Percentiles rank a stretch among this genome's conserved stretches.
These are phyloP conservation scores for Ascodesmis nigricans DNA, from an alignment of 495 filamentous ascomycete species.

Conservation along the genomic window DNA sequence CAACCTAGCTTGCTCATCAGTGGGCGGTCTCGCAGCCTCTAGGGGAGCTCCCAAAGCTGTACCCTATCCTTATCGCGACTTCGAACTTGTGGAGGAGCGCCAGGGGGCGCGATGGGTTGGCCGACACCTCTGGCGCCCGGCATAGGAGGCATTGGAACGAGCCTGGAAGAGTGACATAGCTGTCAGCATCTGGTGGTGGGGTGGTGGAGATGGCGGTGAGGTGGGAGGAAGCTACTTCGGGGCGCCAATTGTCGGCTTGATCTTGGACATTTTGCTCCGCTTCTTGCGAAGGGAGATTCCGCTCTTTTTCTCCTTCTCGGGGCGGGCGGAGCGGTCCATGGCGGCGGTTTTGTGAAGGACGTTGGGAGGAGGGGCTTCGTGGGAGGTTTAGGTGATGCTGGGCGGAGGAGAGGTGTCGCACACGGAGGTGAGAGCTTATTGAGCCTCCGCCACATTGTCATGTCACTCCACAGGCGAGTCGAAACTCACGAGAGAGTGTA, in stretches of 20 bases:
- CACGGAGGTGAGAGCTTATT: too few relatives aligned
- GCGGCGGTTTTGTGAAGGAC: too few relatives aligned
- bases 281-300: conserved; percentile 79
- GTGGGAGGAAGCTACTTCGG: conserved; percentile 11
- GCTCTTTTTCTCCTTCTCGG: conserved; percentile 40
- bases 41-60: neutral
- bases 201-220: neutral
- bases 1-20: conserved; percentile 17
- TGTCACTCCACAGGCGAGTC: too few relatives aligned
- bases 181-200: neutral
- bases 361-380: too few relatives aligned
- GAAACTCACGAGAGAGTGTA: too few relatives aligned
- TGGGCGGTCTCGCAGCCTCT: conserved; percentile 2
- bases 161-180: too few relatives aligned
- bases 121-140: conserved; percentile 16
- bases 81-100: conserved; percentile 12
- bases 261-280: conserved; percentile 24
- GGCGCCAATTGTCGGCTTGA: conserved; percentile 20
- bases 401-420: too few relatives aligned
- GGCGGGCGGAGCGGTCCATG: too few relatives aligned
- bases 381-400: too few relatives aligned
- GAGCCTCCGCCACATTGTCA: too few relatives aligned
- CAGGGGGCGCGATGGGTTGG: conserved; percentile 2
- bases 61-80: conserved; percentile 19
- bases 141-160: conserved; percentile 22